phyloP scores from a whole-genome alignment of 1,284 basidiomycete genomes.

The Sanghuangporus weigelae region DNA sequence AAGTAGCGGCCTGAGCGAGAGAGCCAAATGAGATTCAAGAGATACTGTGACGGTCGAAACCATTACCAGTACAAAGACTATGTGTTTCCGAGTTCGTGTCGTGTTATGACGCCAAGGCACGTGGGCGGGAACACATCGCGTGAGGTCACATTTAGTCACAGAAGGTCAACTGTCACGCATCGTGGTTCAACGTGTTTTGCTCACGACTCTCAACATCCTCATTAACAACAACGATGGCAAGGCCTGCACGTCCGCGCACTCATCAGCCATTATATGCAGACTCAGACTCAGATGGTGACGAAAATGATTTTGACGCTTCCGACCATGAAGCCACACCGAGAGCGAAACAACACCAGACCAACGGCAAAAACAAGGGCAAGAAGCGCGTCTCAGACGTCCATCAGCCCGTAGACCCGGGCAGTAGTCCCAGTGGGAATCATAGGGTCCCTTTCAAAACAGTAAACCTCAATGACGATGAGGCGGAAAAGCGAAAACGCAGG shows the following conservation, averaged over 20 bases:
- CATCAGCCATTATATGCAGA: constrained; percentile 18
- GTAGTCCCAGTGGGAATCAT: constrained; percentile 14
- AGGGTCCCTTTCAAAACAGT: constrained; percentile 19
- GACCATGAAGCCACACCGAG: constrained; percentile 16
- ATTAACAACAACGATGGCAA: constrained; percentile 7
- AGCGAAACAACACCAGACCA: not conserved
- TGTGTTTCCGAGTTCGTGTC: not conserved
- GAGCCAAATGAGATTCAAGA: constrained; percentile 56
- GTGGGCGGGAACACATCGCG: not conserved
- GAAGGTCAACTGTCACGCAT: constrained; percentile 1
- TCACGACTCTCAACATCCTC: not conserved
- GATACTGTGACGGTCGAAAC: constrained; percentile 48
- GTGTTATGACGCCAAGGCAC: not conserved
- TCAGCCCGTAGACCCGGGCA: constrained; percentile 4
- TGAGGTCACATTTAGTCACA: constrained; percentile 12
- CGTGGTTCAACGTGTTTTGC: constrained; percentile 1
- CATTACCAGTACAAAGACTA: not conserved
- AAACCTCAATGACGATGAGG: constrained; percentile 75
- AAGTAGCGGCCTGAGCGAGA: constrained; percentile 40
- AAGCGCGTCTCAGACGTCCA: constrained; percentile 22
- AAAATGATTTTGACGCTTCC: constrained; percentile 7
- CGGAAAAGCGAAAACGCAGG: constrained; percentile 69
- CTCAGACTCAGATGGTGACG: constrained; percentile 19
- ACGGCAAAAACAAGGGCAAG: constrained; percentile 19
- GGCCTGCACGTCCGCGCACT: constrained; percentile 10